Evolutionary conservation across 2,329 filamentous ascomycete species (phyloP), one percentile per base, ranked within the genome.

Genomic region (Aureobasidium vineae): DNA sequence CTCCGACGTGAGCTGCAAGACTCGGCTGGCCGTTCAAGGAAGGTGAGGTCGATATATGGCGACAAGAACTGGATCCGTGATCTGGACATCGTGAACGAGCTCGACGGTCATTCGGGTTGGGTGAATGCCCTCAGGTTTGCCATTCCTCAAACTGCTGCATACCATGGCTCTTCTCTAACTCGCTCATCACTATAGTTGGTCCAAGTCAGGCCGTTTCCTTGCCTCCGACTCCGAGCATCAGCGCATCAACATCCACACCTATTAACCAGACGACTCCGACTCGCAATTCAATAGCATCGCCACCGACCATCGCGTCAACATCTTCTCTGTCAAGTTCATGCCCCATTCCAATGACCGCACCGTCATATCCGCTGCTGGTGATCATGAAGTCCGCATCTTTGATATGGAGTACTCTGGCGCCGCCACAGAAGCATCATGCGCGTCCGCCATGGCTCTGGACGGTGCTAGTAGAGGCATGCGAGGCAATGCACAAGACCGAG

Each of bases 271-370:
- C 54, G 82, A 80, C 31, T 80, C 82, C 23, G 79, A 79, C 43
- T 79, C 82, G 49, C 85, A 87, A 26, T 88, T 90, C 75, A 77
- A 81, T 0, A 85, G 85, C 8, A 82, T 89, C 31, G 74, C 81
- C 57, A 89, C 87, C 1, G 87, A 87, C 10, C 87, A 90, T 70
- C 81, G 77, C 19, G 82, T 83, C 67, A 90, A 90, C 73, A 89
- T 90, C 69, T 90, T 90, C 78, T 88, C 85, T 10, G 86, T 89
- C 75, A 89, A 89, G 76, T 90, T 90, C 73, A 89, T 90, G 87
- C 87, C 87, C 15, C 85, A 88, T 71, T 87, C 86, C 21, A 84
- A 83, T 69, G 87, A 90, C 72, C 80, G 83, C 33, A 89, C 85
- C 23, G 78, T 90, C 49, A 80, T 90, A 61, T 87, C 86, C 1